These are phyloP conservation scores for Plasmodium fragile DNA, from an alignment of 169 alveolate species.

Conservation along the genomic window DNA sequence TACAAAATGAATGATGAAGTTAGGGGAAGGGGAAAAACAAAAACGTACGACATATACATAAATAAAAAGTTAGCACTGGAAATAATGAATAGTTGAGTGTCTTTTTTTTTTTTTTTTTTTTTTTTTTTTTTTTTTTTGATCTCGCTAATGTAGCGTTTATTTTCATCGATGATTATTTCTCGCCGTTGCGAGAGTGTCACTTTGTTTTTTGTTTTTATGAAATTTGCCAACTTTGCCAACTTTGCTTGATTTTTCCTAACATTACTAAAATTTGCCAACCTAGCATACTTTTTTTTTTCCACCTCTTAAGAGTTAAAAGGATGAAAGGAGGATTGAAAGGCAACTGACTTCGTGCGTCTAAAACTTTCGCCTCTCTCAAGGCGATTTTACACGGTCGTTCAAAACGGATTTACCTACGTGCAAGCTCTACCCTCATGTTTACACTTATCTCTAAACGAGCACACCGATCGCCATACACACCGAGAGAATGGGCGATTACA, in stretches of 20 bases:
- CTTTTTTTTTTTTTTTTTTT: slow-evolving; percentile 16
- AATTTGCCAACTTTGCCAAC: not conserved
- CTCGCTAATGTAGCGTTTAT: not conserved
- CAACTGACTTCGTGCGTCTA: not conserved
- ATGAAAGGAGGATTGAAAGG: not conserved
- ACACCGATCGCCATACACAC: not conserved
- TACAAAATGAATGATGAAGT: slow-evolving; percentile 14
- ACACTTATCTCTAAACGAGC: not conserved
- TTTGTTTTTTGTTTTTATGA: not conserved
- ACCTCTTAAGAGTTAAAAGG: not conserved
- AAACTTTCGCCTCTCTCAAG: not conserved
- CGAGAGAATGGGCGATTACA: slow-evolving; percentile 57
- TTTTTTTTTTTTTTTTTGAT: slow-evolving; percentile 10
- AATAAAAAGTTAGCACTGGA: slow-evolving; percentile 64
- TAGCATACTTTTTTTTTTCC: not conserved
- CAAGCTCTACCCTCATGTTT: not conserved
- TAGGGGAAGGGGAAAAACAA: not conserved
- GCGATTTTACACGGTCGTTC: not conserved
- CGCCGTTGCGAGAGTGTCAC: not conserved
- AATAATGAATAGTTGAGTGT: slow-evolving; percentile 47
- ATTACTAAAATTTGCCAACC: too few relatives aligned
- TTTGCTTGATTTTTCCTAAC: not conserved
- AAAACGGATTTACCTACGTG: not conserved
- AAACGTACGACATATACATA: slow-evolving; percentile 36
- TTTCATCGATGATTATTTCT: not conserved